phyloP scores from a whole-genome alignment of 1,284 basidiomycete species.

The Rhodotorula sp. region DNA sequence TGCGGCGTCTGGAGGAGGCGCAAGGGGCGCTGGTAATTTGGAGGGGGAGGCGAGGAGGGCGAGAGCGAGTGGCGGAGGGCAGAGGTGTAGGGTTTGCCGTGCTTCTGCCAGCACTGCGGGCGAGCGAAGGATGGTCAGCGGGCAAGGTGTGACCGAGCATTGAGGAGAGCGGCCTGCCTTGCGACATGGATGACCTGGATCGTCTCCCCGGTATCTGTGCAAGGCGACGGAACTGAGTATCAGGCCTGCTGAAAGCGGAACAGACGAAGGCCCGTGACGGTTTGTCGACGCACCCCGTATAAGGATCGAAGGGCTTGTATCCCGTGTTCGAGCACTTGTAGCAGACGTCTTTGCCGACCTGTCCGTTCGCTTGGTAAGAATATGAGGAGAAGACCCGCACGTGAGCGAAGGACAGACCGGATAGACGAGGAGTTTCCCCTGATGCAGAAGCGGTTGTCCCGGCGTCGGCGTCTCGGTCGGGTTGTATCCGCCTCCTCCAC shows the following conservation, averaged over 20 bases:
- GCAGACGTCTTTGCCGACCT: constrained; percentile 16
- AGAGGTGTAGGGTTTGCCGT: constrained; percentile 23
- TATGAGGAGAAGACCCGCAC: too few relatives aligned
- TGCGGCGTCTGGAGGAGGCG: constrained; percentile 18
- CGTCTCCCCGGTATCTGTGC: constrained; percentile 24
- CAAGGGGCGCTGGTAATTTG: constrained; percentile 36
- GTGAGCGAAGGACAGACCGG: neutral
- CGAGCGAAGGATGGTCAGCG: neutral
- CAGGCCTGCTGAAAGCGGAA: too few relatives aligned
- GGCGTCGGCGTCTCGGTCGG: constrained; percentile 37
- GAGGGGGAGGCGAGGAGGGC: neutral
- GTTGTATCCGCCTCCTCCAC: constrained; percentile 14
- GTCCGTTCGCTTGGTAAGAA: neutral
- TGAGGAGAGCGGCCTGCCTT: constrained; percentile 7
- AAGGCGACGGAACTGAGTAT: too few relatives aligned
- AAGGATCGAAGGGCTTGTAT: constrained; percentile 33
- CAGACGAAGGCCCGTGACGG: too few relatives aligned
- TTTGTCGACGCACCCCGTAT: neutral
- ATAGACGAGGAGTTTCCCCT: constrained; percentile 40
- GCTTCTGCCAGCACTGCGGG: constrained; percentile 37
- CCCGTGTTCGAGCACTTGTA: constrained; percentile 38
- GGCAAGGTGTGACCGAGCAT: neutral
- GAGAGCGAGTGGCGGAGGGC: constrained; percentile 12
- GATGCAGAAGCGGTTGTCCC: constrained; percentile 40
- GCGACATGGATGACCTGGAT: constrained; percentile 37